Conservation (phyloP, 1,284 basidiomycete genomes). For the Peniophora sp. region DNA sequence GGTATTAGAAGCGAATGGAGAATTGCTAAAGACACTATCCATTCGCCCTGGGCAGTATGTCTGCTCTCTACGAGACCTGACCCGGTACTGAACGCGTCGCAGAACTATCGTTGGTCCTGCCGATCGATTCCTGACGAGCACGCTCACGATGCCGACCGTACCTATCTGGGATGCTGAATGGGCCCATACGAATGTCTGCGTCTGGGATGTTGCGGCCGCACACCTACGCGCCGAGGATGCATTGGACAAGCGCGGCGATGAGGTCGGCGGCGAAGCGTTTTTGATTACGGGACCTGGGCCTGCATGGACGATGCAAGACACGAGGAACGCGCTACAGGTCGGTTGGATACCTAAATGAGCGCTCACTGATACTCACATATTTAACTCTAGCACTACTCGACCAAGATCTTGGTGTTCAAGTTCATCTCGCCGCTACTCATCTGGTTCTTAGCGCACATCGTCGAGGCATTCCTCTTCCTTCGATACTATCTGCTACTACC, state of each 20-base stretch:
- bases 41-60: constrained; percentile 25
- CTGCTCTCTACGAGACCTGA: not conserved
- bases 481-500: constrained; percentile 22
- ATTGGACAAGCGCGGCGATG: constrained; percentile 14
- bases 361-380: not conserved
- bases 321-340: constrained; percentile 23
- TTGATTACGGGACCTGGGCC: constrained; percentile 23
- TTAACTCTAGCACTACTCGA: constrained; percentile 21
- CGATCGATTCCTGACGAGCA: constrained; percentile 22
- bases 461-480: constrained; percentile 22
- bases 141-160: constrained; percentile 19
- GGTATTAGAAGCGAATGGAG: constrained; percentile 18
- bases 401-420: constrained; percentile 17
- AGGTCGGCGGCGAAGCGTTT: constrained; percentile 23
- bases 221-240: constrained; percentile 24
- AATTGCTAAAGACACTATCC: constrained; percentile 19
- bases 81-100: not conserved
- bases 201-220: constrained; percentile 27
- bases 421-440: constrained; percentile 21
- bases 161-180: constrained; percentile 23
- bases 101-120: constrained; percentile 27
- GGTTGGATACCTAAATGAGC: not conserved
- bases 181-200: constrained; percentile 23
- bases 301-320: constrained; percentile 21
- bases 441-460: constrained; percentile 20